Conservation (phyloP, 805 yeast genomes). For the Brettanomyces sp. region DNA sequence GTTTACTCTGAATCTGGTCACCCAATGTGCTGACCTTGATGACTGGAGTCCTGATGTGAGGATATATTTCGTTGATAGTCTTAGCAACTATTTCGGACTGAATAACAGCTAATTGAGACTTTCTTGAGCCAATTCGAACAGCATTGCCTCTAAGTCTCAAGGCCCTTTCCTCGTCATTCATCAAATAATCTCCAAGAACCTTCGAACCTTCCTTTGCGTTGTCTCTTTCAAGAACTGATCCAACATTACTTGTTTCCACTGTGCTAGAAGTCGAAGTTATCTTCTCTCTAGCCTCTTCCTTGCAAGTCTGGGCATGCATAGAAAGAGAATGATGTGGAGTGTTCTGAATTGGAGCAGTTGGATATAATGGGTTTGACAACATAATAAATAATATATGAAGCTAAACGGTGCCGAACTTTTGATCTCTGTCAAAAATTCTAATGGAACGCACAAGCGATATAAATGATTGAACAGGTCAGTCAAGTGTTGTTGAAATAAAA, state of each 20-base stretch:
- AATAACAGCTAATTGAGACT: slow-evolving; percentile 75
- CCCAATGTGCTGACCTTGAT: slow-evolving; percentile 81
- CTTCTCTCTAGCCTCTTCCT: neutral
- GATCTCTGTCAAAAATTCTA: too few relatives aligned
- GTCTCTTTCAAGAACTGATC: neutral
- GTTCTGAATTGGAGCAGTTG: neutral
- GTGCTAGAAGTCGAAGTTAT: neutral
- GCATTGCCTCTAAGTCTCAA: slow-evolving; percentile 2
- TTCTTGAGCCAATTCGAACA: slow-evolving; percentile 74
- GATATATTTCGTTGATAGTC: slow-evolving; percentile 45
- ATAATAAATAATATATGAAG: neutral
- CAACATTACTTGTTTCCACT: neutral
- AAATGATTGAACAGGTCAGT: too few relatives aligned
- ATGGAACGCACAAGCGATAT: too few relatives aligned
- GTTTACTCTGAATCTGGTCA: slow-evolving; percentile 76
- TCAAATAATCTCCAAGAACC: slow-evolving; percentile 1
- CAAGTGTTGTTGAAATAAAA: too few relatives aligned
- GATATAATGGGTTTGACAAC: slow-evolving; percentile 2
- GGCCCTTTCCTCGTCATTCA: slow-evolving; percentile 1
- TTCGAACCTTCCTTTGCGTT: neutral
- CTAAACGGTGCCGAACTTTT: too few relatives aligned
- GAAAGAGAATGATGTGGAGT: neutral
- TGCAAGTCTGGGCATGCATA: neutral
- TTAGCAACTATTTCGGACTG: slow-evolving; percentile 73
- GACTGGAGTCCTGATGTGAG: slow-evolving; percentile 63